Conservation (phyloP, 1,284 basidiomycete genomes). For the Fistulina hepatica region DNA sequence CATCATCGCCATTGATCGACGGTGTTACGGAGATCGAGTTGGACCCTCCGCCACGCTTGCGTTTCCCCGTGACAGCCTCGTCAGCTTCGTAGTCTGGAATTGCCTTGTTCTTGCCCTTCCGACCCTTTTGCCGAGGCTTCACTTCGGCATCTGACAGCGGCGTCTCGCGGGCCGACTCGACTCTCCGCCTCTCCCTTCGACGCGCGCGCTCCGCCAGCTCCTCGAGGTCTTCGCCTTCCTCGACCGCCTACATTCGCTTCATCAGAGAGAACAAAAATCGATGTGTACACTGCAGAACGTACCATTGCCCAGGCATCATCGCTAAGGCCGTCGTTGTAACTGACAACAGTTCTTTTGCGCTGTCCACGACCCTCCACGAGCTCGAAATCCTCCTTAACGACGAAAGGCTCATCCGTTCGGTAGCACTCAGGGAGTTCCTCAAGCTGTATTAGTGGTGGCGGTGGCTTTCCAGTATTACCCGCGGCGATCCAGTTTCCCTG, state of each 20-base stretch:
- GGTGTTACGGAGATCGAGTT: slow-evolving; percentile 74
- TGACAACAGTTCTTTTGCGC: slow-evolving; percentile 74
- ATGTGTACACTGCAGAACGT: slow-evolving; percentile 17
- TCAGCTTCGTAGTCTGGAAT: slow-evolving; percentile 38
- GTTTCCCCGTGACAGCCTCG: slow-evolving; percentile 29
- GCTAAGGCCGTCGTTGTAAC: slow-evolving; percentile 89
- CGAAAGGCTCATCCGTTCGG: slow-evolving; percentile 74
- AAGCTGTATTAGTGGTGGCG: slow-evolving; percentile 73
- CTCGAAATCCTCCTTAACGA: slow-evolving; percentile 55
- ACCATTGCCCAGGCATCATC: slow-evolving; percentile 92
- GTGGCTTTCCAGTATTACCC: slow-evolving; percentile 74
- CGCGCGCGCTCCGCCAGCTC: slow-evolving; percentile 62
- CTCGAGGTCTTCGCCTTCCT: slow-evolving; percentile 80
- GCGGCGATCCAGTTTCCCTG: slow-evolving; percentile 61
- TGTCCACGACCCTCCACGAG: slow-evolving; percentile 75
- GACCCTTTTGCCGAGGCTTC: slow-evolving; percentile 29
- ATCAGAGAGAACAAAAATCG: slow-evolving; percentile 6
- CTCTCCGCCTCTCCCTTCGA: slow-evolving; percentile 50
- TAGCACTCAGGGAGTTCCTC: slow-evolving; percentile 93
- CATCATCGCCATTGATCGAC: slow-evolving; percentile 59
- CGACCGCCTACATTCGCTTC: slow-evolving; percentile 48
- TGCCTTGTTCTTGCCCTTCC: slow-evolving; percentile 55
- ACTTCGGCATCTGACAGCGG: slow-evolving; percentile 52
- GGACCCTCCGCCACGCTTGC: slow-evolving; percentile 61
- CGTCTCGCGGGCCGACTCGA: slow-evolving; percentile 47